Conservation (phyloP, 306 rosid genomes). For the Sophora flavescens region DNA sequence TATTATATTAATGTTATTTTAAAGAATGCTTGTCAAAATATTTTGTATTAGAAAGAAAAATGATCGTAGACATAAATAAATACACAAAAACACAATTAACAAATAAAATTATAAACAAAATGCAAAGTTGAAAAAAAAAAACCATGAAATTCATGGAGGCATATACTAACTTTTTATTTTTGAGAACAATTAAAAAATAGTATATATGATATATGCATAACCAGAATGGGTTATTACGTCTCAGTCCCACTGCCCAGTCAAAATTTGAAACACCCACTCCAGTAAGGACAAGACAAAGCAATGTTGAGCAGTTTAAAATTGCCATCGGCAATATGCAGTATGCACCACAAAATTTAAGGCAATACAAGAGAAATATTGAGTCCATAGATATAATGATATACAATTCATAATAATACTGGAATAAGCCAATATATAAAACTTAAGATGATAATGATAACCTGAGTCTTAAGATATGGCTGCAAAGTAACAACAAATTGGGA, state of each 20-base stretch:
- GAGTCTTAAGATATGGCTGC: conserved; percentile 95
- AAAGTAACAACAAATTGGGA: conserved; percentile 97
- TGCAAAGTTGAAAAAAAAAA: background rate
- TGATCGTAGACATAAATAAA: background rate
- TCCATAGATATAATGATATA: background rate
- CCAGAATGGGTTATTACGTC: background rate
- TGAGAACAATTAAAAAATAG: background rate
- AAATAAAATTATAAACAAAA: background rate
- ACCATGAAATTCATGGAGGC: conserved; percentile 7
- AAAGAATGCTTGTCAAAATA: conserved; percentile 13
- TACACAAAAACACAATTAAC: background rate
- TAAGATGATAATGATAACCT: conserved; percentile 58
- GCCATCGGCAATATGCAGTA: background rate
- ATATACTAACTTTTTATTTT: background rate
- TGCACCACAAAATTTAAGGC: background rate
- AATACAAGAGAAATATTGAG: conserved; percentile 3
- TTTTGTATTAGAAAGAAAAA: background rate
- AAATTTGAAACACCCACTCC: conserved; percentile 35
- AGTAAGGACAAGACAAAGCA: conserved; percentile 33
- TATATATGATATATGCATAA: background rate
- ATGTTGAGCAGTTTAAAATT: conserved; percentile 6
- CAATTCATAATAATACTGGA: conserved; percentile 32
- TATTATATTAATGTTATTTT: background rate
- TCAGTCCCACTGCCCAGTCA: background rate
- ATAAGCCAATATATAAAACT: conserved; percentile 32